Base-by-base conservation (phyloP, 2,329 filamentous ascomycete genomes). In the Fusarium beomiforme region DNA sequence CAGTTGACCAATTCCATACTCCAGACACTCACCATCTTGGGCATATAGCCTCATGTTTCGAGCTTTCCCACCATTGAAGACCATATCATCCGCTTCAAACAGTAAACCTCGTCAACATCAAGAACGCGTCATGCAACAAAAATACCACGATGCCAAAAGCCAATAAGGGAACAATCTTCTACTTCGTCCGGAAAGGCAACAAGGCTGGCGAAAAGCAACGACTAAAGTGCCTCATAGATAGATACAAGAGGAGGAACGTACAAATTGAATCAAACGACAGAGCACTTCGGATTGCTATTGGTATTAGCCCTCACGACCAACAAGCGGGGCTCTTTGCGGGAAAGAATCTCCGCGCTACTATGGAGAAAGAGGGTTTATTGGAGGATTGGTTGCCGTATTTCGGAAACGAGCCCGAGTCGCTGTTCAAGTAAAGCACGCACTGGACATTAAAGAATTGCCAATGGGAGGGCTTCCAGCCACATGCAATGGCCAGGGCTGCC, bases 401-500 rank as follows among this genome's bases (percentile, higher is more conserved):
- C 8, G 8, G 24, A 3, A 17, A 11, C 17, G 12, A 47, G 6
- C 5, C 9, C n/a, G 3, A 6, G 14, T 24, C 23, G 6, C 5
- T 34, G 12, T 21, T 26, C 5, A 14, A 23, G 11, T 21, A 21
- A 1, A 8, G 31, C 19, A n/a, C n/a, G n/a, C n/a, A n/a, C n/a
- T n/a, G n/a, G n/a, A n/a, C n/a, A n/a, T n/a, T n/a, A n/a, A n/a
- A n/a, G n/a, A n/a, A n/a, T n/a, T n/a, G n/a, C n/a, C n/a, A n/a
- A n/a, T n/a, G n/a, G n/a, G n/a, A n/a, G n/a, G n/a, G n/a, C n/a
- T n/a, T n/a, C 8, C 21, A 34, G 31, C 21, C 4, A 51, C 13
- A 51, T 2, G 5, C 4, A 3, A 17, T 3, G n/a, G 8, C 14
- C 19, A 3, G 8, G 19, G 9, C 2, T 19, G 14, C 23, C 14